These are phyloP conservation scores for Lactuca saligna DNA, from an alignment of 129 eudicot genomes.

Conservation along the genomic window DNA sequence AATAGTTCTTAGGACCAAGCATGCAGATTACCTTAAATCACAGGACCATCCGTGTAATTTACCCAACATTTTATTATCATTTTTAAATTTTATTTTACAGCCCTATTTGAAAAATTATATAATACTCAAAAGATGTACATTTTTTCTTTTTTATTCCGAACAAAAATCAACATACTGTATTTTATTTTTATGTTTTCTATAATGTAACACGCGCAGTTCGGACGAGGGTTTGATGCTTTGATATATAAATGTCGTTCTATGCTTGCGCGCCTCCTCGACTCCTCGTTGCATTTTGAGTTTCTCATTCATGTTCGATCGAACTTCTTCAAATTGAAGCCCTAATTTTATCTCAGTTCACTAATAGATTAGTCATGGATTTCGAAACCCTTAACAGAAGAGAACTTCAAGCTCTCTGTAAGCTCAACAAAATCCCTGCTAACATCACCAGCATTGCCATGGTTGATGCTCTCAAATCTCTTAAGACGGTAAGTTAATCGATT, in stretches of 20 bases:
- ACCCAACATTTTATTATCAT: too few species aligned
- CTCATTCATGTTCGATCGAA: neutral
- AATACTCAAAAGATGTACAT: too few species aligned
- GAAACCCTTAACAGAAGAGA: constrained; percentile 61
- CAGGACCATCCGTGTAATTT: too few species aligned
- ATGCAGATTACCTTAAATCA: too few species aligned
- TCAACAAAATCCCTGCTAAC: constrained; percentile 77
- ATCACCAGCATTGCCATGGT: constrained; percentile 73
- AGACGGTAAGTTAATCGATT: constrained; percentile 34
- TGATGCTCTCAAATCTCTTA: constrained; percentile 64
- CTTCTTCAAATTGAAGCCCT: constrained; percentile 17
- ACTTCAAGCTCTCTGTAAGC: constrained; percentile 84
- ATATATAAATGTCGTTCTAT: constrained; percentile 30
- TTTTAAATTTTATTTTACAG: too few species aligned
- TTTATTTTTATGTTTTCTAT: too few species aligned
- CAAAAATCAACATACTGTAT: too few species aligned
- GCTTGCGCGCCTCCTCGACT: constrained; percentile 28
- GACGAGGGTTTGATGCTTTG: constrained; percentile 1
- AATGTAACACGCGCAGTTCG: neutral
- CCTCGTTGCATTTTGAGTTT: constrained; percentile 6
- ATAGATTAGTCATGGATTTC: constrained; percentile 55
- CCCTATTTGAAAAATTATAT: too few species aligned
- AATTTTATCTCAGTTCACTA: neutral
- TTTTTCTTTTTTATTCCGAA: too few species aligned
- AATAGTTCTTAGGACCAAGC: too few species aligned